Base-by-base conservation (phyloP, 805 yeast genomes). In the Yamadazyma insecticola region DNA sequence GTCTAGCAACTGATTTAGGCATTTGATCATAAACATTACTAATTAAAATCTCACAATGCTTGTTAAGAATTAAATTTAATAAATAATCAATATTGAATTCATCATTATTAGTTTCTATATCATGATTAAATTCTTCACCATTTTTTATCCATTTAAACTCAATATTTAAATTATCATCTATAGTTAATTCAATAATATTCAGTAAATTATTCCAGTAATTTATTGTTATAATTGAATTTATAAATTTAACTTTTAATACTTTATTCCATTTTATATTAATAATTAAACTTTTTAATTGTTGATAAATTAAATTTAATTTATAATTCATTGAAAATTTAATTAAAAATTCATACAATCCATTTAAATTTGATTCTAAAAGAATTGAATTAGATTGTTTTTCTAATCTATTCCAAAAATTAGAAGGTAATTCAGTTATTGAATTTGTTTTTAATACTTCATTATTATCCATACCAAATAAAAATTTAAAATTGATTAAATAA, bases 401-500 rank as follows among this genome's bases (percentile, higher is more conserved):
- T 13, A 85, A 48, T 33, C 66, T 68, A 10, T 51, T 53, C 30
- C 51, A 52, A 4, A 63, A 51, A 11, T 36, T 32, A 27, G 40
- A 40, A 5, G 70, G 70, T 13, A 64, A 43, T 25, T 29, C 41
- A 2, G 68, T 61, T 8, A 47, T 35, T 14, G 51, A 47, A 27
- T 48, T 7, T 10, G 32, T 19, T 23, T 27, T 32, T 4, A 32
- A 16, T 11, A 27, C 14, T 15, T n/a, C 5, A 15, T 19, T 8
- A 15, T 23, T 25, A 3, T 29, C 22, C 4, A 4, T 10, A 7
- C 72, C 67, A 45, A 82, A 80, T 14, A 72, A 60, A 34, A 88
- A 72, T 33, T 75, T 69, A 55, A 88, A 81, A 51, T 85, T 90
- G 13, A 90, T 82, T 37, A 87, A 68, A 49, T 79, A 84, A 45